phyloP scores from a whole-genome alignment of 164 flowering plant genomes.

The Vitis cinerea region DNA sequence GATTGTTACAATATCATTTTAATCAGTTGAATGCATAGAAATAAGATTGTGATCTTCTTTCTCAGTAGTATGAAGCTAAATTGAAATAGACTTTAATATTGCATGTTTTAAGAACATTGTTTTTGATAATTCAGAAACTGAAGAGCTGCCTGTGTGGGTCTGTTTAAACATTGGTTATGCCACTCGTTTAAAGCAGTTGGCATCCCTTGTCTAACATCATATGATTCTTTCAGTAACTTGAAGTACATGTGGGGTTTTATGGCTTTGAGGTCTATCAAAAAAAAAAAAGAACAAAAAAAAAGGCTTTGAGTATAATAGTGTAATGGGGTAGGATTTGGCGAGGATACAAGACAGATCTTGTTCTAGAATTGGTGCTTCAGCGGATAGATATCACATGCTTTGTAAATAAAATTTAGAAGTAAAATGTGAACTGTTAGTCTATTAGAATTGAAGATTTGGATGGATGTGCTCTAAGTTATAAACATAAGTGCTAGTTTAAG shows the following conservation, averaged over 20 bases:
- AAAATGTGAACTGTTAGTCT: no score
- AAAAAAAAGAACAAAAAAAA: no score
- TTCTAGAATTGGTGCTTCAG: not conserved
- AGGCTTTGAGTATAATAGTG: not conserved
- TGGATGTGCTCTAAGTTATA: no score
- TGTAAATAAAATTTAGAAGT: no score
- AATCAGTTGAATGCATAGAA: not conserved
- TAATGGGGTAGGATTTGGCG: not conserved
- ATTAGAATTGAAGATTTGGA: no score
- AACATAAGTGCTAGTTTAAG: no score
- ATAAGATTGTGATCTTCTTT: not conserved
- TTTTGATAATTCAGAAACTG: no score
- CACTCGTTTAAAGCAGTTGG: not conserved
- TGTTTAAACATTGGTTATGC: no score
- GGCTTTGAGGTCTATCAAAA: not conserved
- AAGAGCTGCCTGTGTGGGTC: no score
- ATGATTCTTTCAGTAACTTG: not conserved
- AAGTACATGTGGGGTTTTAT: not conserved
- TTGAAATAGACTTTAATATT: no score
- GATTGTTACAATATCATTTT: not conserved
- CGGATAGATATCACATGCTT: not conserved
- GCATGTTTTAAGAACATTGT: no score
- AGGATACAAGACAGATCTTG: not conserved
- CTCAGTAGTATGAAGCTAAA: not conserved
- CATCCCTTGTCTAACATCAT: not conserved